Percentiles rank a stretch among this genome's conserved stretches.
These are phyloP conservation scores for Candida glaebosa DNA, from an alignment of 805 yeast species.

Conservation along the genomic window DNA sequence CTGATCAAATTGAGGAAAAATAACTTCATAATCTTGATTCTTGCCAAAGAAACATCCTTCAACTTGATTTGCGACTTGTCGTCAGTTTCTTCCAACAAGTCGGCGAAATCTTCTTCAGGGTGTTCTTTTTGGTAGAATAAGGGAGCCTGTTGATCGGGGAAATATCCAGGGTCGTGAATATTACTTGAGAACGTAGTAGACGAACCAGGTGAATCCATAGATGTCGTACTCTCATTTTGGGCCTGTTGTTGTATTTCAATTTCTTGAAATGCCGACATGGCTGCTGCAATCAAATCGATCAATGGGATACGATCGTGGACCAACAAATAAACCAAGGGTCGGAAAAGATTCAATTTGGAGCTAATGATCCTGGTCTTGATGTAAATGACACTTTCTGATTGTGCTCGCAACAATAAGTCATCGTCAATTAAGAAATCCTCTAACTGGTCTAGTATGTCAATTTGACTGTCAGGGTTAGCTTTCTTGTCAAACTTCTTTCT, in stretches of 20 bases:
- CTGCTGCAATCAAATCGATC: conserved; percentile 25
- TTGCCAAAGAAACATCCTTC: conserved; percentile 21
- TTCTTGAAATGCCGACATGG: conserved; percentile 14
- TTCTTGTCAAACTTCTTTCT: conserved; percentile 20
- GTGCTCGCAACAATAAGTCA: conserved; percentile 28
- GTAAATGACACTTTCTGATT: conserved; percentile 35
- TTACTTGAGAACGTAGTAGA: conserved; percentile 8
- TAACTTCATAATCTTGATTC: conserved; percentile 21
- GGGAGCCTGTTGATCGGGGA: conserved; percentile 23
- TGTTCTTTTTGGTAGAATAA: conserved; percentile 22
- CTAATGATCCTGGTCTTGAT: conserved; percentile 34
- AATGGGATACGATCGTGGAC: conserved; percentile 26
- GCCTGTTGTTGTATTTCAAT: not conserved
- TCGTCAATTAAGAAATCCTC: conserved; percentile 34
- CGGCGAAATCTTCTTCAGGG: conserved; percentile 31
- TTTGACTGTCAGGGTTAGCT: conserved; percentile 7
- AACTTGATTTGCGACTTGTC: conserved; percentile 14
- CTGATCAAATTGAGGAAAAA: conserved; percentile 25
- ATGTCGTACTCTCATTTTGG: not conserved
- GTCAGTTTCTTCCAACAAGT: conserved; percentile 17
- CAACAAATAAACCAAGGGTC: conserved; percentile 33
- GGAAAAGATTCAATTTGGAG: conserved; percentile 29
- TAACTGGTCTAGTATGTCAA: conserved; percentile 19
- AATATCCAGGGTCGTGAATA: conserved; percentile 12
- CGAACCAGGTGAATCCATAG: conserved; percentile 11